Base-by-base conservation (phyloP, 306 rosid genomes). In the Senna tora region DNA sequence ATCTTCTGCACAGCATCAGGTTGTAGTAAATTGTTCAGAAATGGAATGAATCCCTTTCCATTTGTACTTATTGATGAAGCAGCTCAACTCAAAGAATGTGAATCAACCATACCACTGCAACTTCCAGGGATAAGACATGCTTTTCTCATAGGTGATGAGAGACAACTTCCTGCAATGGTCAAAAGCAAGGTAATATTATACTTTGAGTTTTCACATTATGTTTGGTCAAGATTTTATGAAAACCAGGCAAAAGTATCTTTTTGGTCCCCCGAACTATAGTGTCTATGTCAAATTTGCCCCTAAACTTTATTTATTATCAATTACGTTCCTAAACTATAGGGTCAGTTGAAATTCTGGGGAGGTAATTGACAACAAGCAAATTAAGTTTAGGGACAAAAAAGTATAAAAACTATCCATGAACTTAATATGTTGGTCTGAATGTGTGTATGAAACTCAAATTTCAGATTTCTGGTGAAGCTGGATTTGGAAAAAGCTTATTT, bases 121-220 rank as follows among this genome's bases (percentile, higher is more conserved):
- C 79, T 85, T n/a, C 52, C 74, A 0, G 90, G 87, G 20, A 65
- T 81, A n/a, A 45, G 38, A 4, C 75, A 65, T 38, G 78, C 83
- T 15, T 53, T 85, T 21, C 78, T 88, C 19, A 78, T 85, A 13
- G 88, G 90, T 17, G 93, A 88, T 62, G 90, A 88, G 53, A 61
- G 65, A 49, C 94, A 88, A 42, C 87, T 86, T 49, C 91, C 89
- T 47, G 90, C 90, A 22, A 16, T 86, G 83, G 87, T 83, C 39
- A 55, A 69, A 60, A 86, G 90, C 90, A 75, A 86, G 89, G 93
- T 88, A 66, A n/a, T n/a, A n/a, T n/a, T n/a, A n/a, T n/a, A n/a
- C n/a, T 6, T 64, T 73, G 7, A 17, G 22, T 16, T 45, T 5
- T 57, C 7, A 32, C 60, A 4, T 32, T 16, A 9, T 7, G 12